Evolutionary conservation across 2,329 filamentous ascomycete genomes (phyloP), one percentile per base, ranked within the genome.

Genomic region (Seiridium unicorne): DNA sequence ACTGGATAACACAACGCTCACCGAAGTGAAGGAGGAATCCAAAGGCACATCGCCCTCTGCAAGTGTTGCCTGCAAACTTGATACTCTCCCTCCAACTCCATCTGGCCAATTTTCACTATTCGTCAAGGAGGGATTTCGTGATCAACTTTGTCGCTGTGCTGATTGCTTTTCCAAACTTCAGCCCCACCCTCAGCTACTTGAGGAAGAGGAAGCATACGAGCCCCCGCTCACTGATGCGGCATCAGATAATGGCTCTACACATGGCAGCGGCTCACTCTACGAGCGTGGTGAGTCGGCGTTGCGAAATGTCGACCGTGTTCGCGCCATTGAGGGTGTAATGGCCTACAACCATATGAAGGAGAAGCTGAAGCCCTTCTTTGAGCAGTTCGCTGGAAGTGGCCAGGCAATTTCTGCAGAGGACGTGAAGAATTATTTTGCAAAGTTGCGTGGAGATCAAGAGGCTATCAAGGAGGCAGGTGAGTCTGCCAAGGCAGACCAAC

Each of bases 301-400:
- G 35, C 92, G 89, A 72, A 96, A 92, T 68, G 89, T 99, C 60
- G 95, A 99, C 72, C 90, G 95, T 2, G 94, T 98, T 6, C 84
- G 89, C 11, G 95, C 95, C 4, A 97, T 99, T 59, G 91, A 99
- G 74, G 95, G 95, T 13, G 94, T 96, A 51, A 97, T 98, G 93
- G 94, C 93, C 0, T 99, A 98, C 76, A 97, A 98, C 69, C 90
- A 96, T 69, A 84, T 99, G 62, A 95, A 96, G 71, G 93, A 98
- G 70, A 93, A 94, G 72, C 87, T 99, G n/a, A 97, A 94, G 80
- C 89, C 89, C 0, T 98, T 99, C 73, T 86, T 99, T 69, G 88
- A 93, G 76, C 90, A 96, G 48, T 99, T 97, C 73, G 95, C 95
- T 0, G 92, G 97, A 72, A 96, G 89, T 63, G 94, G 94, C 1